phyloP scores from a whole-genome alignment of 305 asterid species.

The Rubia tinctorum region DNA sequence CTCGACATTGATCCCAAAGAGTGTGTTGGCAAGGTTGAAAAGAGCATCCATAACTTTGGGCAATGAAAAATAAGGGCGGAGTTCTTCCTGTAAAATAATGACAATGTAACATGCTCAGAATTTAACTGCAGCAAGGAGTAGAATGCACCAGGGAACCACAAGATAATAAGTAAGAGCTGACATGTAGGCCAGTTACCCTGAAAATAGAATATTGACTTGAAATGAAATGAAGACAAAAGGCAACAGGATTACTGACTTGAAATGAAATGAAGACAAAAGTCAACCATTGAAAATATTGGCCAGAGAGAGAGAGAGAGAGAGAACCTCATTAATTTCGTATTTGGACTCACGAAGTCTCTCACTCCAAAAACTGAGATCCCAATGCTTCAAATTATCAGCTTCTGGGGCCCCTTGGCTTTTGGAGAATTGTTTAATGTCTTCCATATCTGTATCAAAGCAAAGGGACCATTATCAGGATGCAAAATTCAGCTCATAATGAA shows the following conservation, averaged over 20 bases:
- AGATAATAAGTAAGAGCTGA: neutral
- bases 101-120: constrained; percentile 25
- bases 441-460: constrained; percentile 57
- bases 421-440: constrained; percentile 68
- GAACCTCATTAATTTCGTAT: constrained; percentile 91
- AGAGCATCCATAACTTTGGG: constrained; percentile 98
- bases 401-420: constrained; percentile 85
- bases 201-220: too few relatives aligned
- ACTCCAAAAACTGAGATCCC: constrained; percentile 92
- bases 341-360: constrained; percentile 96
- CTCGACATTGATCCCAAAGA: constrained; percentile 70
- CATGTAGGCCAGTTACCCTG: too few relatives aligned
- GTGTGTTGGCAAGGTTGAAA: constrained; percentile 75
- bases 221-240: too few relatives aligned
- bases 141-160: neutral
- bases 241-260: neutral
- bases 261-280: neutral
- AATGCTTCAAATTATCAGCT: constrained; percentile 72
- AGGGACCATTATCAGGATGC: constrained; percentile 12
- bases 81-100: constrained; percentile 67
- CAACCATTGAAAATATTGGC: neutral
- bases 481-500: constrained; percentile 10
- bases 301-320: constrained; percentile 14
- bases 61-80: constrained; percentile 95
- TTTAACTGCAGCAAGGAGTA: neutral